Evolutionary conservation across 2,329 filamentous ascomycete genomes (phyloP).

Genomic region (Microcyclospora pomicola): DNA sequence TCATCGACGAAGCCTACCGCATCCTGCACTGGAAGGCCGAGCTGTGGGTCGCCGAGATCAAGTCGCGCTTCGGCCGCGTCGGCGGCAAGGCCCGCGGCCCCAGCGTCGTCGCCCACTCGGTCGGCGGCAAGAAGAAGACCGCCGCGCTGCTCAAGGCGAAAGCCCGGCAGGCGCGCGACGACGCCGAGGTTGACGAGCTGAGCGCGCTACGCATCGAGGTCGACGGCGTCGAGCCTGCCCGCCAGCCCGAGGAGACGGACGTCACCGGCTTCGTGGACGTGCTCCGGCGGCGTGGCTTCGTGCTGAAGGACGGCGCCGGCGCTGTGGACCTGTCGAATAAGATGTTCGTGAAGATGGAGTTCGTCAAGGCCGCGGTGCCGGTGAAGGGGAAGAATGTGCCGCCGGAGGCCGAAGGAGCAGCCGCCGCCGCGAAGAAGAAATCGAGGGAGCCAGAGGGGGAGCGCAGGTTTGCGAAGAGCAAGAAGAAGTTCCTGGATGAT

Average conservation of each 20-base stretch:
- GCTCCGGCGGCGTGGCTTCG: slow-evolving; percentile 65
- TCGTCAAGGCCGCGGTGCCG: slow-evolving; percentile 68
- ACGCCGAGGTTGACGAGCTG: slow-evolving; percentile 42
- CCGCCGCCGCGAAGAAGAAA: slow-evolving; percentile 18
- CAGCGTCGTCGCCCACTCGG: slow-evolving; percentile 47
- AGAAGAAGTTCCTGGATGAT: slow-evolving; percentile 46
- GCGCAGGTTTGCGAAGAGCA: slow-evolving; percentile 23
- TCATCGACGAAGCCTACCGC: slow-evolving; percentile 90
- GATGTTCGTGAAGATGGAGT: slow-evolving; percentile 98
- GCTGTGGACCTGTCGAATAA: slow-evolving; percentile 76
- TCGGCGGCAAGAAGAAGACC: slow-evolving; percentile 47
- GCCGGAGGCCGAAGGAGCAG: slow-evolving; percentile 22
- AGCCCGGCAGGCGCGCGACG: slow-evolving; percentile 36
- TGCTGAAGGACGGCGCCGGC: slow-evolving; percentile 52
- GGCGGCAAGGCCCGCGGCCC: slow-evolving; percentile 25
- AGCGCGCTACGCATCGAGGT: slow-evolving; percentile 49
- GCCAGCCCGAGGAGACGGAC: slow-evolving; percentile 59
- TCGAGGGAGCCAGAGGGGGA: slow-evolving; percentile 20
- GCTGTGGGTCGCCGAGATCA: slow-evolving; percentile 95
- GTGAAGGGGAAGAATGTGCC: slow-evolving; percentile 58
- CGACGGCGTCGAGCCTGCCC: slow-evolving; percentile 45
- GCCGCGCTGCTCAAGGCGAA: slow-evolving; percentile 23
- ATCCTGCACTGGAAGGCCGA: slow-evolving; percentile 88
- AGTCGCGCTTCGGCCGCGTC: slow-evolving; percentile 67
- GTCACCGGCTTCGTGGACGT: slow-evolving; percentile 78